A percentile compares a stretch with the other conserved stretches of the same genome.
phyloP scores from a whole-genome alignment of 768 basidiomycete genomes.

The Leccinum truebloodii region DNA sequence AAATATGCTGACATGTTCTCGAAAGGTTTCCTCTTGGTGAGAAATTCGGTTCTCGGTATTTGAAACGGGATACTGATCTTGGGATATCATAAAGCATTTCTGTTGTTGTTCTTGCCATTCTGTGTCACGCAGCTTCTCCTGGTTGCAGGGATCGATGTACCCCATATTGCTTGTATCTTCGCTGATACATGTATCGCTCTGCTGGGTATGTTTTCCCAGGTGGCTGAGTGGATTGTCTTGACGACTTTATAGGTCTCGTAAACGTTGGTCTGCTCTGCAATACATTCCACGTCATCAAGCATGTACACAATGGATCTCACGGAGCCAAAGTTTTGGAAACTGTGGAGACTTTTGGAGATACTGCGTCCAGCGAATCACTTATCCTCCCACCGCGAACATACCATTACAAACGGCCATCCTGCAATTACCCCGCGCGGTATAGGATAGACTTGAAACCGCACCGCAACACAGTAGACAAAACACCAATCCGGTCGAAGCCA shows the following conservation, averaged over 20 bases:
- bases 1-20: slow-evolving; percentile 6
- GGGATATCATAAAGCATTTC: slow-evolving; percentile 48
- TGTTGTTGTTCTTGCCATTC: slow-evolving; percentile 58
- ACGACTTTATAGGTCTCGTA: slow-evolving; percentile 50
- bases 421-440: slow-evolving; percentile 16
- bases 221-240: not conserved
- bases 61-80: not conserved
- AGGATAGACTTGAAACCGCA: slow-evolving; percentile 22
- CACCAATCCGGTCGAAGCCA: slow-evolving; percentile 6
- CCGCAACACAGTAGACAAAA: slow-evolving; percentile 15
- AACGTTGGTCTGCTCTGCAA: slow-evolving; percentile 70
- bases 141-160: slow-evolving; percentile 49
- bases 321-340: slow-evolving; percentile 9
- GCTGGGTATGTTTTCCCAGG: slow-evolving; percentile 45
- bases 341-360: slow-evolving; percentile 26
- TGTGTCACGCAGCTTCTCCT: slow-evolving; percentile 50
- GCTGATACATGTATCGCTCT: slow-evolving; percentile 51
- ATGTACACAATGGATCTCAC: slow-evolving; percentile 43
- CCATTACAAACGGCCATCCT: not conserved
- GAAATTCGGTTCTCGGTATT: slow-evolving; percentile 15
- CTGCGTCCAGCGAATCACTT: slow-evolving; percentile 25
- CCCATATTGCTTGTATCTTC: slow-evolving; percentile 49
- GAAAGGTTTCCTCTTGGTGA: slow-evolving; percentile 61
- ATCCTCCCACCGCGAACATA: slow-evolving; percentile 1
- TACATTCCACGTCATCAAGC: slow-evolving; percentile 61